Conservation (phyloP, 495 filamentous ascomycete species). For the Saxophila tyrrhenica region DNA sequence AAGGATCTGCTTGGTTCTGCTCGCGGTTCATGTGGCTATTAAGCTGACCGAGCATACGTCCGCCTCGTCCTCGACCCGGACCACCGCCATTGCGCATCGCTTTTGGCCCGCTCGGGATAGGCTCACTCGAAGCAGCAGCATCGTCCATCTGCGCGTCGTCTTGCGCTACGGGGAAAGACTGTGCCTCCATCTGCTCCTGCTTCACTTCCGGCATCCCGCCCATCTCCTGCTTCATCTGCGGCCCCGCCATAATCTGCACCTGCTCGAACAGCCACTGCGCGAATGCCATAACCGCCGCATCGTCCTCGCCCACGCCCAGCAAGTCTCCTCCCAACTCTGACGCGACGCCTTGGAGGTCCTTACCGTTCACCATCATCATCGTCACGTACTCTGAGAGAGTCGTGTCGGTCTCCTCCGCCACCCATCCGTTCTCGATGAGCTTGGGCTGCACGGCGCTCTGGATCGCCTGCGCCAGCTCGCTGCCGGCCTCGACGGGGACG, state of each 20-base stretch:
- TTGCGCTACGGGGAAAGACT: conserved; percentile 11
- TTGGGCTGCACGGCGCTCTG: conserved; percentile 77
- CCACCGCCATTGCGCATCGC: conserved; percentile 71
- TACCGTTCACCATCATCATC: conserved; percentile 75
- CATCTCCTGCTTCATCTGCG: not conserved
- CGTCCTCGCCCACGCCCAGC: conserved; percentile 69
- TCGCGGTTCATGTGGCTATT: conserved; percentile 75
- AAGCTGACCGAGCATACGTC: conserved; percentile 77
- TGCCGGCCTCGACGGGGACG: conserved; percentile 45
- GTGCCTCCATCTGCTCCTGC: conserved; percentile 11
- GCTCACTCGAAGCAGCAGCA: conserved; percentile 36
- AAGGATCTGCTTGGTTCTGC: conserved; percentile 43
- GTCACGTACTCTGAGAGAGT: conserved; percentile 92
- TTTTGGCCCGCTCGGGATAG: conserved; percentile 90
- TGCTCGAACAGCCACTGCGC: conserved; percentile 85
- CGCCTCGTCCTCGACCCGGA: conserved; percentile 39
- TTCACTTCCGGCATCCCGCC: not conserved
- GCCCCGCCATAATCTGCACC: conserved; percentile 50
- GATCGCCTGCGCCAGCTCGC: conserved; percentile 72
- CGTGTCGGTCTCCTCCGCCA: conserved; percentile 65
- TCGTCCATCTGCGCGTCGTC: conserved; percentile 47
- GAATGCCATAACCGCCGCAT: conserved; percentile 72
- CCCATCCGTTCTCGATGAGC: conserved; percentile 89
- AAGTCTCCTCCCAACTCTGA: conserved; percentile 82
- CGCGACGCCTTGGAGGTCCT: conserved; percentile 43